phyloP scores from a whole-genome alignment of 1,284 basidiomycete genomes.

The Serendipita sp. region DNA sequence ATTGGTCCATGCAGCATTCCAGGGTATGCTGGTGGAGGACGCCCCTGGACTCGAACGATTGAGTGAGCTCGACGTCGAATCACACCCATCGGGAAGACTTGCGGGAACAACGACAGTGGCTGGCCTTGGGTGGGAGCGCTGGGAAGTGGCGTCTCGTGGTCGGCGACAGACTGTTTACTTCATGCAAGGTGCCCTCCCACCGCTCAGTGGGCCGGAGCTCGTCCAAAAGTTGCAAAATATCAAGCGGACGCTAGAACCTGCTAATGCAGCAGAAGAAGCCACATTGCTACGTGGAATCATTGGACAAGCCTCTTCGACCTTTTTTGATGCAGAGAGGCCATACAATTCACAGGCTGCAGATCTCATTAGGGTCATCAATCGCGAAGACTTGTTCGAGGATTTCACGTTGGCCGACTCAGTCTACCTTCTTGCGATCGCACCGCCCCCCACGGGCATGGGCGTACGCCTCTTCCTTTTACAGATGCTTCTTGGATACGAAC shows the following conservation, averaged over 20 bases:
- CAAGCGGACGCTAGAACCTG: neutral
- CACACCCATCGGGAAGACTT: neutral
- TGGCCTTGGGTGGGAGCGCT: neutral
- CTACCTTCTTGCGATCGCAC: constrained; percentile 5
- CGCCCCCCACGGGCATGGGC: constrained; percentile 4
- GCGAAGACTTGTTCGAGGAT: constrained; percentile 3
- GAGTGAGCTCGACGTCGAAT: constrained; percentile 1
- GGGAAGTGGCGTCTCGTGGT: constrained; percentile 1
- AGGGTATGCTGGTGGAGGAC: constrained; percentile 1
- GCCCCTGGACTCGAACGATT: constrained; percentile 3
- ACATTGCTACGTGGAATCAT: neutral
- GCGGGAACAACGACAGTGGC: neutral
- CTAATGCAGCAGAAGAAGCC: neutral
- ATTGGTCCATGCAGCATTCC: neutral
- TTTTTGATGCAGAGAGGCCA: constrained; percentile 2
- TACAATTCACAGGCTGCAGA: constrained; percentile 4
- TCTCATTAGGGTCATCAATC: neutral
- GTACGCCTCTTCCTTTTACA: constrained; percentile 7
- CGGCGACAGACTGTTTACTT: constrained; percentile 5
- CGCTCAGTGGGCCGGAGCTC: neutral
- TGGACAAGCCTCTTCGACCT: neutral
- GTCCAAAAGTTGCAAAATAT: neutral
- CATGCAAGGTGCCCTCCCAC: constrained; percentile 5
- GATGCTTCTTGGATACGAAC: constrained; percentile 3
- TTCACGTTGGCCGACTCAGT: constrained; percentile 1